These are phyloP conservation scores for Miamiensis avidus DNA, from an alignment of 169 alveolate species.

Conservation along the genomic window DNA sequence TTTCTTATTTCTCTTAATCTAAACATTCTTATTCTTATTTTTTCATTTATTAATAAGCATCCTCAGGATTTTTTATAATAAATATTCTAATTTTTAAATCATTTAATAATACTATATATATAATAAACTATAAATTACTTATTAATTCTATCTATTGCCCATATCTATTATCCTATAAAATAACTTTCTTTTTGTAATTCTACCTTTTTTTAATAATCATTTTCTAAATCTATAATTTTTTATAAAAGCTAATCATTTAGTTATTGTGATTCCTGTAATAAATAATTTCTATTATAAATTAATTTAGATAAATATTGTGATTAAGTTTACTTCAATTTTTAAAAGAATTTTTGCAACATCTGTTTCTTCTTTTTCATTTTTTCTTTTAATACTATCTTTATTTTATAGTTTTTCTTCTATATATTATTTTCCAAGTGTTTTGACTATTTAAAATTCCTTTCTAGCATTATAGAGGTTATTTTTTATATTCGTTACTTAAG, in stretches of 20 bases:
- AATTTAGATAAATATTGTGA: too few relatives aligned
- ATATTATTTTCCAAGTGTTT: not conserved
- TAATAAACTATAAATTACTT: not conserved
- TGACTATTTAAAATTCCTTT: not conserved
- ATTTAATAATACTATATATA: too few relatives aligned
- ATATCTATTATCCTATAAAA: not conserved
- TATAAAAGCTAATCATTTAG: too few relatives aligned
- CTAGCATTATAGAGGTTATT: too few relatives aligned
- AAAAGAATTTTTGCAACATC: not conserved
- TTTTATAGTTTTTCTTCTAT: too few relatives aligned
- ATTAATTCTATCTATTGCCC: not conserved
- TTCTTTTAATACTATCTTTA: not conserved
- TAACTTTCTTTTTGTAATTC: not conserved
- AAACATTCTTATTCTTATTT: not conserved
- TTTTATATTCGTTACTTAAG: too few relatives aligned
- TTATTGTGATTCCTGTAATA: too few relatives aligned
- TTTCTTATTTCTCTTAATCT: not conserved
- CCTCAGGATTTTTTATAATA: too few relatives aligned
- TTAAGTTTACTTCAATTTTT: not conserved
- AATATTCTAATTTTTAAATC: too few relatives aligned
- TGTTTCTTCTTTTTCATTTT: not conserved
- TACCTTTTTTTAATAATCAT: too few relatives aligned
- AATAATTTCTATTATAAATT: too few relatives aligned
- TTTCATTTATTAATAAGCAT: too few relatives aligned
- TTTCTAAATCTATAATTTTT: not conserved